Conservation (phyloP, 1,284 basidiomycete genomes). For the Spongiforma sp. region DNA sequence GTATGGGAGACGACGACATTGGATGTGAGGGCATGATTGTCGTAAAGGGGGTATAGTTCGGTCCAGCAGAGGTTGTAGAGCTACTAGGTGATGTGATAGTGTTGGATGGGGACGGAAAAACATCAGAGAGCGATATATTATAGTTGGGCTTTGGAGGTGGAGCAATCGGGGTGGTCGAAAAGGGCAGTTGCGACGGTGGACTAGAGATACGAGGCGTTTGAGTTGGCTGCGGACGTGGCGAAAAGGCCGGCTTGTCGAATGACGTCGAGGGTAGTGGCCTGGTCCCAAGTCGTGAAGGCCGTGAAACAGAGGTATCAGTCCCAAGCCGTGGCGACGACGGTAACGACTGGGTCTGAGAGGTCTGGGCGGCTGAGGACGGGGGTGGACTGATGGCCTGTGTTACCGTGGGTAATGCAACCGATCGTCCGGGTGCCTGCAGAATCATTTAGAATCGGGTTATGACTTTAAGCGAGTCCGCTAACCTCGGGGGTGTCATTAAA, state of each 20-base stretch:
- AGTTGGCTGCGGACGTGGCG: conserved; percentile 20
- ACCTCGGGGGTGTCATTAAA: conserved; percentile 48
- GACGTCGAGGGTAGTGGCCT: conserved; percentile 42
- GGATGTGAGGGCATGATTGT: conserved; percentile 27
- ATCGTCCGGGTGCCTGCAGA: conserved; percentile 23
- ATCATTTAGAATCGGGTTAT: conserved; percentile 13
- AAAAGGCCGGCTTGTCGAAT: conserved; percentile 41
- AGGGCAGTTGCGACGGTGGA: conserved; percentile 21
- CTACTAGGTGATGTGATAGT: conserved; percentile 15
- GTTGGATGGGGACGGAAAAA: conserved; percentile 22
- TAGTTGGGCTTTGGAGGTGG: conserved; percentile 55
- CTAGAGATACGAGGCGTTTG: conserved; percentile 25
- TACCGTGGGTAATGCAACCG: conserved; percentile 14
- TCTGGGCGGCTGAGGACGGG: conserved; percentile 26
- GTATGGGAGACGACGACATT: conserved; percentile 42
- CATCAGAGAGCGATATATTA: conserved; percentile 47
- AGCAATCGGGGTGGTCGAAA: conserved; percentile 17
- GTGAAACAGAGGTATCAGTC: conserved; percentile 31
- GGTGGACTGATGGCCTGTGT: conserved; percentile 19
- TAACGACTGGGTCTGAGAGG: conserved; percentile 42
- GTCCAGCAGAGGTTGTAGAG: conserved; percentile 19
- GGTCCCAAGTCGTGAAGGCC: conserved; percentile 46
- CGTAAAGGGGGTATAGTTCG: conserved; percentile 24
- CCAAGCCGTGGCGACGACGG: conserved; percentile 45
- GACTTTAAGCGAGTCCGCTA: background rate